Percentiles rank a stretch among this genome's conserved stretches.
Conservation (phyloP, 257 asterid genomes). For the Marsdenia floribunda region DNA sequence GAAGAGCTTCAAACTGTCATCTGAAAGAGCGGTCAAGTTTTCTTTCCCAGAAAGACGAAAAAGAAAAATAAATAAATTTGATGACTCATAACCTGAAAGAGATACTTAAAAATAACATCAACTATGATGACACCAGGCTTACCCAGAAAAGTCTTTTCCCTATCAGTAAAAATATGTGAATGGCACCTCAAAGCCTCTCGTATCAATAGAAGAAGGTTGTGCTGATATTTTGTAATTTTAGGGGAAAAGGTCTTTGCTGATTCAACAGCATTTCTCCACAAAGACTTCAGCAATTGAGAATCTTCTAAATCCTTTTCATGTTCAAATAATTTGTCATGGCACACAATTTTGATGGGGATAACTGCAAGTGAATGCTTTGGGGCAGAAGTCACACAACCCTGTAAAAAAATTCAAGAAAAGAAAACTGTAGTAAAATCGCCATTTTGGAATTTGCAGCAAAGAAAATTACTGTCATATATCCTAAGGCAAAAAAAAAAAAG, state of each 20-base stretch:
- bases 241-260: conserved; percentile 47
- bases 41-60: conserved; percentile 42
- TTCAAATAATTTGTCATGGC: conserved; percentile 33
- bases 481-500: neutral
- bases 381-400: conserved; percentile 67
- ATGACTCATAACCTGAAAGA: neutral
- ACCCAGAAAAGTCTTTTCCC: conserved; percentile 78
- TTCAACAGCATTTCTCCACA: conserved; percentile 49
- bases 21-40: conserved; percentile 59
- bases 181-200: conserved; percentile 62
- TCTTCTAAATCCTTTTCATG: conserved; percentile 27
- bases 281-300: conserved; percentile 43
- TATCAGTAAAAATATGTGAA: conserved; percentile 55
- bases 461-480: neutral
- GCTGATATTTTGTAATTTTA: conserved; percentile 58
- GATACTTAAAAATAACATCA: neutral
- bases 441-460: neutral
- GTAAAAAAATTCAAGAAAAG: conserved; percentile 19
- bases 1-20: conserved; percentile 81
- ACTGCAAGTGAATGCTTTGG: conserved; percentile 57
- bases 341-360: conserved; percentile 61
- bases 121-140: conserved; percentile 13
- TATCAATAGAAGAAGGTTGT: conserved; percentile 59
- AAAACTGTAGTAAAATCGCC: conserved; percentile 1
- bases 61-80: neutral